Conservation (phyloP, 441 rosid genomes). For the Arabidopsis lyrata region DNA sequence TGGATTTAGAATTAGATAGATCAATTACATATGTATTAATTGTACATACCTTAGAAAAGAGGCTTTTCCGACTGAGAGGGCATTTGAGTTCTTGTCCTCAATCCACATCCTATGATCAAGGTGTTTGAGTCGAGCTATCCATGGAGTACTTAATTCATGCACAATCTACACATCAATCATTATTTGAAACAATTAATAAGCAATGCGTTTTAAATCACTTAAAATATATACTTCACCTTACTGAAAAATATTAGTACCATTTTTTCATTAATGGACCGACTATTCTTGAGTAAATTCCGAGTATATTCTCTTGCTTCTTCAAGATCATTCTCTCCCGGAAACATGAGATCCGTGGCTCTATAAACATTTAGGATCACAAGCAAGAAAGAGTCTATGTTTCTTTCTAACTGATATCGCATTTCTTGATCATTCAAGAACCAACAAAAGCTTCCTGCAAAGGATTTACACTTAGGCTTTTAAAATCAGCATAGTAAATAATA, state of each 20-base stretch:
- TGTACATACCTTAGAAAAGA: constrained; percentile 49
- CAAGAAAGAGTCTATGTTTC: constrained; percentile 45
- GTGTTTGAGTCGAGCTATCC: constrained; percentile 66
- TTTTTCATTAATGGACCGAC: not conserved
- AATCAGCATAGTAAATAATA: not conserved
- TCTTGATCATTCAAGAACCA: constrained; percentile 59
- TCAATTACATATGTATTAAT: not conserved
- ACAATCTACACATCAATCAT: constrained; percentile 46
- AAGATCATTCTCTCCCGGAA: constrained; percentile 54
- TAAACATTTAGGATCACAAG: constrained; percentile 54
- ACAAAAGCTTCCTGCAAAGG: constrained; percentile 56
- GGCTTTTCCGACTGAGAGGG: constrained; percentile 56
- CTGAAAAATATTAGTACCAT: constrained; percentile 34
- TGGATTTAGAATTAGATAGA: not conserved
- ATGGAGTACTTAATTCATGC: constrained; percentile 58
- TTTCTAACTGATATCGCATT: constrained; percentile 42
- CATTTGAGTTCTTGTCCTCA: constrained; percentile 54
- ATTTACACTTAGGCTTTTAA: not conserved
- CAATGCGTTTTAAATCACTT: not conserved
- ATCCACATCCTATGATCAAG: constrained; percentile 69
- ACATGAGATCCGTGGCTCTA: constrained; percentile 65
- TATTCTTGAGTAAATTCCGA: constrained; percentile 48
- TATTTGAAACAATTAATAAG: not conserved
- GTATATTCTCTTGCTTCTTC: constrained; percentile 60
- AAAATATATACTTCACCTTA: not conserved